A percentile compares a stretch with the other conserved stretches of the same genome.
Evolutionary conservation across 257 asterid species (phyloP).

Genomic region (Apocynum venetum): DNA sequence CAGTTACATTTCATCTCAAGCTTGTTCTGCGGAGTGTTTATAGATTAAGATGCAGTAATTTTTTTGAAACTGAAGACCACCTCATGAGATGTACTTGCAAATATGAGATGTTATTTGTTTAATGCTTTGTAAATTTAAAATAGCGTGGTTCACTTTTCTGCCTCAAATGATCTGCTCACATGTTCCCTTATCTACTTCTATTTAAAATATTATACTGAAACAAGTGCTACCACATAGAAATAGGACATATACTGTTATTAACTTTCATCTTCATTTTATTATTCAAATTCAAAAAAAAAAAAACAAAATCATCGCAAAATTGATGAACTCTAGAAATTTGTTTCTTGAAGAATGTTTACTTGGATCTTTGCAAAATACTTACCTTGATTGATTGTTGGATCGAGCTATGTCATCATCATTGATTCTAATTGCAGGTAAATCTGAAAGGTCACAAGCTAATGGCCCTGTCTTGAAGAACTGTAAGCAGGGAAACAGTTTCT

Average conservation of each 20-base stretch:
- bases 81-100: too few relatives aligned
- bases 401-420: slow-evolving; percentile 30
- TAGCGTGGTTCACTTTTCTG: too few relatives aligned
- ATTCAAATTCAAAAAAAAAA: neutral
- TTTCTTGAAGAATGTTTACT: neutral
- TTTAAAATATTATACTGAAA: neutral
- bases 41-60: neutral
- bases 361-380: slow-evolving; percentile 3
- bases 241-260: neutral
- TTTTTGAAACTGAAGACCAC: too few relatives aligned
- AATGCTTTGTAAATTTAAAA: too few relatives aligned
- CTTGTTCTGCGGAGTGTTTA: neutral
- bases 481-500: neutral
- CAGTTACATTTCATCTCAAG: neutral
- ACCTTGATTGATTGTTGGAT: slow-evolving; percentile 49
- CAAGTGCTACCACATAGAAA: neutral
- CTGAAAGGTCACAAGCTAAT: slow-evolving; percentile 50
- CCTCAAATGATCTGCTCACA: neutral
- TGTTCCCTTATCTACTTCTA: neutral
- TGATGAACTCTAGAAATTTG: neutral
- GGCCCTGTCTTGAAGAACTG: slow-evolving; percentile 67
- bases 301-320: neutral
- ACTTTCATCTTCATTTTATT: neutral
- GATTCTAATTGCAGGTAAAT: slow-evolving; percentile 33
- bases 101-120: too few relatives aligned